phyloP scores from a whole-genome alignment of 2,329 filamentous ascomycete genomes.

The Fusarium cicatricum region DNA sequence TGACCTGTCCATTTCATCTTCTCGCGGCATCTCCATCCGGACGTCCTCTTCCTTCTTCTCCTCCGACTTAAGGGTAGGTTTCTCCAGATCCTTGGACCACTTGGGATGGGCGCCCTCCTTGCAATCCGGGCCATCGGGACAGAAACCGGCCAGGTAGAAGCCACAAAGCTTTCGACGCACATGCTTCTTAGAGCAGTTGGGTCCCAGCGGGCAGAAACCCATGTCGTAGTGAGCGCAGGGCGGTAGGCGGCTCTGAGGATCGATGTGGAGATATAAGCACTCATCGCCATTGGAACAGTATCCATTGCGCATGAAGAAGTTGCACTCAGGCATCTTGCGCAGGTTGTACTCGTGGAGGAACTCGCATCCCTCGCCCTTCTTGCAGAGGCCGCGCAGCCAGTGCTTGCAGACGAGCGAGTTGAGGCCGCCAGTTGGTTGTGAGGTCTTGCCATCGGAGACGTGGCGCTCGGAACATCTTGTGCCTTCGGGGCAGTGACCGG shows the following conservation, averaged over 20 bases:
- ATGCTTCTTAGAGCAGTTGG: slow-evolving; percentile 87
- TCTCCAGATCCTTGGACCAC: slow-evolving; percentile 80
- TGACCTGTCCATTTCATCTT: slow-evolving; percentile 50
- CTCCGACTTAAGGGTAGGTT: slow-evolving; percentile 74
- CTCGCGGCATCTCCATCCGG: slow-evolving; percentile 44
- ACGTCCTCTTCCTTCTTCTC: slow-evolving; percentile 65
- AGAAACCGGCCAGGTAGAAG: slow-evolving; percentile 94
- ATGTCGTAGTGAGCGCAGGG: slow-evolving; percentile 92
- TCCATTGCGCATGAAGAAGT: slow-evolving; percentile 91
- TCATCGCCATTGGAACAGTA: slow-evolving; percentile 98
- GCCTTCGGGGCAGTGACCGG: slow-evolving; percentile 87
- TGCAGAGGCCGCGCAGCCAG: slow-evolving; percentile 96
- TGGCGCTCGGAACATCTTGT: slow-evolving; percentile 88
- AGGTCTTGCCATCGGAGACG: slow-evolving; percentile 52
- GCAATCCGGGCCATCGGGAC: slow-evolving; percentile 81
- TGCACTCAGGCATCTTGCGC: slow-evolving; percentile 97
- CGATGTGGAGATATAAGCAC: slow-evolving; percentile 91
- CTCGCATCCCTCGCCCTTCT: slow-evolving; percentile 96
- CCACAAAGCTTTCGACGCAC: slow-evolving; percentile 81
- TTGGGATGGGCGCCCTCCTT: slow-evolving; percentile 82
- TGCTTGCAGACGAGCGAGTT: slow-evolving; percentile 97
- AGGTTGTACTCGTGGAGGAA: slow-evolving; percentile 99
- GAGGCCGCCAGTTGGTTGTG: slow-evolving; percentile 61
- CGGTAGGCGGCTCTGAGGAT: slow-evolving; percentile 79
- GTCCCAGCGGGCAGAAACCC: slow-evolving; percentile 93